Evolutionary conservation across 2,329 filamentous ascomycete species (phyloP), one percentile per base, ranked within the genome.

Genomic region (Venturia asperata): DNA sequence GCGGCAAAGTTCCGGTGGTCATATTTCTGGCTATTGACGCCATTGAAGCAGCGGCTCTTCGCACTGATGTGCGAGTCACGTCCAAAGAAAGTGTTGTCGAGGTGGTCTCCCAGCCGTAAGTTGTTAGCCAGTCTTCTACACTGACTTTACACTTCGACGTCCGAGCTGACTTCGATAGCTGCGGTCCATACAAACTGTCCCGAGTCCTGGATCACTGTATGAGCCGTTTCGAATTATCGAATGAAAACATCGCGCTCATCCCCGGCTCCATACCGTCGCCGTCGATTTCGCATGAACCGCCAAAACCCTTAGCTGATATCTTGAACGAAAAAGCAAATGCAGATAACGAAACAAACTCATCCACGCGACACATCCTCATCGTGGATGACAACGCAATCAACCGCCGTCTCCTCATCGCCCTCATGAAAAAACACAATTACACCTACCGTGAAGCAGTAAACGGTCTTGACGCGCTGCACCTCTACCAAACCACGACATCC

Each of bases 311-410:
- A 9, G 5, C 3, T 11, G 52, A 58, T 10, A 21, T n/a, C 10
- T 11, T 11, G n/a, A n/a, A n/a, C 9, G 5, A 7, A 6, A 15
- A 10, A 21, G 4, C 17, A 37, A 7, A 3, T 10, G 9, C 27
- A 9, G 30, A 58, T 2, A 27, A 19, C 17, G 2, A 10, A 6
- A 10, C 52, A 15, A 5, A 19, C 4, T 24, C 24, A 45, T 15
- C 30, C 9, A 49, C 17, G 3, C 55, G 27, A 7, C 39, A 70
- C 5, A 68, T 76, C 0, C 71, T 78, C 0, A 72, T 78, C 1
- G 73, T 75, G 0, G 76, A 78, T 60, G 76, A 78, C 60, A 78
- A 78, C 43, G 19, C 67, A 0, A 70, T 78, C 45, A 78, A 78
- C 24, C 56, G 49, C 21, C 34, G 55, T 0, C 70, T 77, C 2